Percentiles rank a stretch among this genome's conserved stretches.
These are phyloP conservation scores for Vanrija pseudolonga DNA, from an alignment of 1,284 basidiomycete genomes.

Conservation along the genomic window DNA sequence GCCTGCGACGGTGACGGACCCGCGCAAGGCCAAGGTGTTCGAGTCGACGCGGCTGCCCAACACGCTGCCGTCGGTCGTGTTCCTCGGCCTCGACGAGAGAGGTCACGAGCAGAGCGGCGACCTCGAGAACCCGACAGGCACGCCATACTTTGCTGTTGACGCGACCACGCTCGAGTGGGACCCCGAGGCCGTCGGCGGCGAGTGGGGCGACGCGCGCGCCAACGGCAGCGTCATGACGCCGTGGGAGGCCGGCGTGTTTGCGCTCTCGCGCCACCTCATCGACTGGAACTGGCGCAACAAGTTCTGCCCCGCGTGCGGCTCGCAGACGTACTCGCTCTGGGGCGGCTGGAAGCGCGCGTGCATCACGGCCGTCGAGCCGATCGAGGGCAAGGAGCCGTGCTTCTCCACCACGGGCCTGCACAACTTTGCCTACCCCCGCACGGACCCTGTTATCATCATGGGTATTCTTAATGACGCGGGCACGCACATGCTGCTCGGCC, in stretches of 20 bases:
- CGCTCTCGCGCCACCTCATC: constrained; percentile 69
- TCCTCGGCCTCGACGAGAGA: constrained; percentile 77
- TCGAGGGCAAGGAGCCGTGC: constrained; percentile 34
- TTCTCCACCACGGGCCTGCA: constrained; percentile 68
- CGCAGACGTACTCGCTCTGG: constrained; percentile 80
- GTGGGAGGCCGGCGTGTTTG: constrained; percentile 66
- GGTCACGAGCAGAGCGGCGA: constrained; percentile 52
- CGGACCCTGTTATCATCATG: constrained; percentile 91
- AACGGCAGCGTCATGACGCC: constrained; percentile 53
- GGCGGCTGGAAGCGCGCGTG: constrained; percentile 93
- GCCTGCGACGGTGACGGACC: constrained; percentile 11
- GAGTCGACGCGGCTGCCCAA: constrained; percentile 64
- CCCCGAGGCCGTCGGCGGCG: constrained; percentile 25
- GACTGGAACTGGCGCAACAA: constrained; percentile 89
- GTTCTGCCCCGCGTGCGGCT: constrained; percentile 87
- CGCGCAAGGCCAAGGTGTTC: constrained; percentile 47
- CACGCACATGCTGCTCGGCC: constrained; percentile 78
- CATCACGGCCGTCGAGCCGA: constrained; percentile 54
- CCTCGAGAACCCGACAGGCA: constrained; percentile 63
- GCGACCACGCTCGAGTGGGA: constrained; percentile 56
- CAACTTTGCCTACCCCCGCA: constrained; percentile 83
- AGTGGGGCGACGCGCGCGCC: constrained; percentile 67
- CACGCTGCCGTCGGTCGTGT: constrained; percentile 54
- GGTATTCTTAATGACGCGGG: constrained; percentile 72
- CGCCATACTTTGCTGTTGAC: constrained; percentile 76